These are phyloP conservation scores for Leptomonas pyrrhocoris DNA, from an alignment of 208 protist species.

Conservation along the genomic window DNA sequence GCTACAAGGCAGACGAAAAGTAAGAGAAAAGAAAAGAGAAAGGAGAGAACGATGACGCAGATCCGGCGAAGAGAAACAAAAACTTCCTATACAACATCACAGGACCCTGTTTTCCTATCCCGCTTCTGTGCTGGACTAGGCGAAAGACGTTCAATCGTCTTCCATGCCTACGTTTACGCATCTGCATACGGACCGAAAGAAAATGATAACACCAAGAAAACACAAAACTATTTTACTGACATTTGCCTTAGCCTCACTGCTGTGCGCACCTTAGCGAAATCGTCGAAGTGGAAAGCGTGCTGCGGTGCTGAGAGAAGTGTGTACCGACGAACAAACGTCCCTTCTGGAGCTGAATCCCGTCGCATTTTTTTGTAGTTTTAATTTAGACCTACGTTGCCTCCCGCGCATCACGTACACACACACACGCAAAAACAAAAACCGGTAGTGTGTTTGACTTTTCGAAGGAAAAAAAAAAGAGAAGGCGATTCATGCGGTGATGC, in stretches of 20 bases:
- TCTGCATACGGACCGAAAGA: too few species aligned
- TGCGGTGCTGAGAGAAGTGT: background rate
- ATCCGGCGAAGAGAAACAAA: too few species aligned
- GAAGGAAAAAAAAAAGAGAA: background rate
- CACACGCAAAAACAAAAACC: too few species aligned
- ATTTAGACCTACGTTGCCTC: background rate
- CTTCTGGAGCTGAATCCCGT: background rate
- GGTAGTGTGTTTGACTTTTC: background rate
- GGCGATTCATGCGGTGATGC: too few species aligned
- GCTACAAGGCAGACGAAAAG: background rate
- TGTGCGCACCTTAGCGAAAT: background rate
- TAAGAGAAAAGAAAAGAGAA: background rate
- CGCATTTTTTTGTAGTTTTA: background rate
- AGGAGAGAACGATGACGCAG: too few species aligned
- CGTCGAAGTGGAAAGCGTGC: background rate
- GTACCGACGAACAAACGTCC: background rate
- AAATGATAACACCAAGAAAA: constrained; percentile 3
- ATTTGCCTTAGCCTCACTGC: too few species aligned
- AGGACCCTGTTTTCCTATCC: background rate
- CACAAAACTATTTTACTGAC: background rate
- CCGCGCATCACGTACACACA: background rate
- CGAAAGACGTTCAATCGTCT: too few species aligned
- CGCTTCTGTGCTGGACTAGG: too few species aligned
- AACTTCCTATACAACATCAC: too few species aligned
- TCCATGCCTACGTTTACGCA: too few species aligned